These are phyloP conservation scores for Phytophthora chlamydospora DNA, from an alignment of 352 stramenopile genomes.

Conservation along the genomic window DNA sequence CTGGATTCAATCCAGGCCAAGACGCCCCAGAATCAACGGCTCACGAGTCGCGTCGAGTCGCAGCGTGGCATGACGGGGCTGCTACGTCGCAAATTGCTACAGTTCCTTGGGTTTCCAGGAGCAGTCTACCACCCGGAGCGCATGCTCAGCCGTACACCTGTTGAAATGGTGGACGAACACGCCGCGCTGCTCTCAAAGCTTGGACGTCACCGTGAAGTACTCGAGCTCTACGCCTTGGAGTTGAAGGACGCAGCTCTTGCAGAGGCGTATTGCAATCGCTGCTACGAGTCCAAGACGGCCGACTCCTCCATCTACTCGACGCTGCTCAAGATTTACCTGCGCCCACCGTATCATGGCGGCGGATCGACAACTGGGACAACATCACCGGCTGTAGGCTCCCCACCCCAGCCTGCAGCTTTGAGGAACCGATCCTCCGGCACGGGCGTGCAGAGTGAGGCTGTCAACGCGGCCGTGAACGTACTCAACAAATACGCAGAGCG, in stretches of 20 bases:
- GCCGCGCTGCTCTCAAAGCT: slow-evolving; percentile 76
- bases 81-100: slow-evolving; percentile 66
- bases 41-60: slow-evolving; percentile 63
- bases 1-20: slow-evolving; percentile 71
- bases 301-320: slow-evolving; percentile 87
- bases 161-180: slow-evolving; percentile 84
- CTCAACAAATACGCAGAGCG: slow-evolving; percentile 85
- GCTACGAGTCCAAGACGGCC: slow-evolving; percentile 73
- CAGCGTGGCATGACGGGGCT: slow-evolving; percentile 63
- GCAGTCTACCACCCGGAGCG: slow-evolving; percentile 78
- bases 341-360: slow-evolving; percentile 36
- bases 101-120: slow-evolving; percentile 63
- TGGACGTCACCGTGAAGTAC: slow-evolving; percentile 79
- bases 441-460: slow-evolving; percentile 55
- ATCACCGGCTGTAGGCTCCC: slow-evolving; percentile 20
- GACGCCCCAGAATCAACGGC: slow-evolving; percentile 31
- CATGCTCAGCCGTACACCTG: slow-evolving; percentile 75
- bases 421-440: slow-evolving; percentile 22
- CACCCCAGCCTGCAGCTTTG: slow-evolving; percentile 28
- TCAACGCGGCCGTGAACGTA: slow-evolving; percentile 72
- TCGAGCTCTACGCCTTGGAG: slow-evolving; percentile 81
- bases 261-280: slow-evolving; percentile 83
- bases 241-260: slow-evolving; percentile 74
- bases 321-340: slow-evolving; percentile 76
- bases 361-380: slow-evolving; percentile 21